Evolutionary conservation across 305 asterid genomes (phyloP), one percentile per base, ranked within the genome.

Genomic region (Fraxinus paxiana): DNA sequence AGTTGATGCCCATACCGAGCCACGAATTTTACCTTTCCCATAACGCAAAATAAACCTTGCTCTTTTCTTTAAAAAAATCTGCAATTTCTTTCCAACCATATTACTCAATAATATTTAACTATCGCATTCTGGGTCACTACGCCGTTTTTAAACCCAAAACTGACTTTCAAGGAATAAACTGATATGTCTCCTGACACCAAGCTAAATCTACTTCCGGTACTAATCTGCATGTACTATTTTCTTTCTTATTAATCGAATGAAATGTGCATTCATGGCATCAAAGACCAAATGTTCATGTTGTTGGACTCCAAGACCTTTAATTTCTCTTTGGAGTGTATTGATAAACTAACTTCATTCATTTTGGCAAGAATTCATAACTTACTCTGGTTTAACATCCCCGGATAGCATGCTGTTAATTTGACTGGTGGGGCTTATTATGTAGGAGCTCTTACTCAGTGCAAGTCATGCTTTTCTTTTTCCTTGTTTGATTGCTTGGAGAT

Each of bases 161-260:
- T 6, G 10, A 30, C 30, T 12, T 67, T 67, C 74, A 67, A 67
- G 74, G 74, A 67, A 30, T 67, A 67, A 67, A 30, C 41, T 28
- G 41, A 67, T 61, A 9, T 30, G 38, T 26, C 38, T 67, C 33
- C 10, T 7, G 74, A 13, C 38, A 30, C 74, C 74, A 67, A 67
- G 74, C 74, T 12, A 30, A 30, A 67, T 28, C 20, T 31, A 6
- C 38, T 65, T 65, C 17, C 73, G 2, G 8, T 65, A 65, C 6
- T 26, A 13, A 26, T 67, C 18, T 67, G 20, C 20, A 31, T 37
- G 6, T 61, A 22, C 31, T 67, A 72, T 37, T 33, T 80, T 61
- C 37, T 65, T 46, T 61, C 76, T 78, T 75, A 37, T 65, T 43
- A 35, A 56, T 73, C 83, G 83, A 59, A 82, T 31, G 73, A 73